Percentiles rank a stretch among this genome's conserved stretches.
These are phyloP conservation scores for Fusarium domesticum DNA, from an alignment of 2,329 filamentous ascomycete genomes.

Conservation along the genomic window DNA sequence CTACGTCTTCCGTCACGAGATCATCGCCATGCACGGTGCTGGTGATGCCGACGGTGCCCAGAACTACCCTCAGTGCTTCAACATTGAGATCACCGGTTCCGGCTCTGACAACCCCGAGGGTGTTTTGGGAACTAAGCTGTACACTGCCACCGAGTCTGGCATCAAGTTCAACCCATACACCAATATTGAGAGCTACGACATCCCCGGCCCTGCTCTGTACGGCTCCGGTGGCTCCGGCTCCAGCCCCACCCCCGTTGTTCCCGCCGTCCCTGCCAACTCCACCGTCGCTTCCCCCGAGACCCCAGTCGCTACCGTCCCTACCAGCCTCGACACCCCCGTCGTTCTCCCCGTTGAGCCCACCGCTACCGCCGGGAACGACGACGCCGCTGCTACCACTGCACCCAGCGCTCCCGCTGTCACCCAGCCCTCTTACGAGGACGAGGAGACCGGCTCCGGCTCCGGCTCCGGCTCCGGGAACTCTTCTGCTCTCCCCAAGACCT, in stretches of 20 bases:
- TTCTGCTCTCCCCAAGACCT: conserved; percentile 21
- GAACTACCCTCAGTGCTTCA: conserved; percentile 23
- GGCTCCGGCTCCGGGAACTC: conserved; percentile 1
- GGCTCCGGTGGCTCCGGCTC: conserved; percentile 15
- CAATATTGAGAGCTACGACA: conserved; percentile 24
- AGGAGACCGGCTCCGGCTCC: not conserved
- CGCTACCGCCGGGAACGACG: too few species aligned
- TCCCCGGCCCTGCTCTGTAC: conserved; percentile 32
- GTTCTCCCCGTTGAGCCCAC: conserved; percentile 7
- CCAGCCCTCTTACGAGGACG: conserved; percentile 1
- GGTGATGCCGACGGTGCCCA: conserved; percentile 23
- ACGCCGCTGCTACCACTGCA: too few species aligned
- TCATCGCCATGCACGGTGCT: conserved; percentile 48
- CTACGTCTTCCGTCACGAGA: conserved; percentile 52
- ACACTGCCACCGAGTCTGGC: conserved; percentile 31
- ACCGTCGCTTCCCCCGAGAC: conserved; percentile 8
- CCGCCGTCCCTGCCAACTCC: conserved; percentile 3
- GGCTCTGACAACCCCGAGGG: conserved; percentile 36
- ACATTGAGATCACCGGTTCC: conserved; percentile 40
- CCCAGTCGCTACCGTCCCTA: too few species aligned
- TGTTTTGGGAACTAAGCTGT: conserved; percentile 32
- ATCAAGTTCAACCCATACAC: conserved; percentile 35
- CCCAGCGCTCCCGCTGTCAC: not conserved
- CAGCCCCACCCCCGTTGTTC: not conserved
- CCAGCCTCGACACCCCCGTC: conserved; percentile 9